Percentiles rank a stretch among this genome's conserved stretches.
Evolutionary conservation across 106 monocot species (phyloP).

Genomic region (Cymbidium sinense): DNA sequence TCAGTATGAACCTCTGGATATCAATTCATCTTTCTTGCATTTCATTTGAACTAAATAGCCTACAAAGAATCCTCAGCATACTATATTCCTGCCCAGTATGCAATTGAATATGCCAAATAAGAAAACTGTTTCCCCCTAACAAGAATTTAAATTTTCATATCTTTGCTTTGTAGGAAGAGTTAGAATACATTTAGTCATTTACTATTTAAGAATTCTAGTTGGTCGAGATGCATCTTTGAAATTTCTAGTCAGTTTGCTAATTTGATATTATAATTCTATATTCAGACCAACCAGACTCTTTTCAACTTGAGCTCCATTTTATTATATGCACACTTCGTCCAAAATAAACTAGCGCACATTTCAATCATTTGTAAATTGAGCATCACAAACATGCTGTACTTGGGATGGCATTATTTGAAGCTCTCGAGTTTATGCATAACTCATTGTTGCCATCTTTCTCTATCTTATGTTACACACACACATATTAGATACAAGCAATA

Average conservation of each 20-base stretch:
- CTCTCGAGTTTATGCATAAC: no score
- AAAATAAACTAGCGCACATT: neutral
- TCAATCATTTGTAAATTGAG: neutral
- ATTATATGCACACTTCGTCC: neutral
- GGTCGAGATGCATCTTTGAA: neutral
- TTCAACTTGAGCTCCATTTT: neutral
- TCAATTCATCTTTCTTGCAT: neutral
- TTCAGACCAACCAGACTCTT: neutral
- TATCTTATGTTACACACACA: no score
- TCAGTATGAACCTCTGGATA: no score
- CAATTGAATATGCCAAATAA: neutral
- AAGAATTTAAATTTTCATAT: neutral
- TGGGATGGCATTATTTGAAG: neutral
- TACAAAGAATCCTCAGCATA: neutral
- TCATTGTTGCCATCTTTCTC: no score
- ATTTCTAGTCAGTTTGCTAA: neutral
- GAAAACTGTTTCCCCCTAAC: neutral
- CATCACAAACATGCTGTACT: neutral
- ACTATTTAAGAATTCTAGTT: neutral
- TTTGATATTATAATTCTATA: neutral
- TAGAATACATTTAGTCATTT: neutral
- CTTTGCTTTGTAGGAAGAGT: neutral
- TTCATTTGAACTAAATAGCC: neutral
- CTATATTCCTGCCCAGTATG: neutral
- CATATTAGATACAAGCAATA: no score